Evolutionary conservation across 305 asterid genomes (phyloP).

Genomic region (Fraxinus velutina): DNA sequence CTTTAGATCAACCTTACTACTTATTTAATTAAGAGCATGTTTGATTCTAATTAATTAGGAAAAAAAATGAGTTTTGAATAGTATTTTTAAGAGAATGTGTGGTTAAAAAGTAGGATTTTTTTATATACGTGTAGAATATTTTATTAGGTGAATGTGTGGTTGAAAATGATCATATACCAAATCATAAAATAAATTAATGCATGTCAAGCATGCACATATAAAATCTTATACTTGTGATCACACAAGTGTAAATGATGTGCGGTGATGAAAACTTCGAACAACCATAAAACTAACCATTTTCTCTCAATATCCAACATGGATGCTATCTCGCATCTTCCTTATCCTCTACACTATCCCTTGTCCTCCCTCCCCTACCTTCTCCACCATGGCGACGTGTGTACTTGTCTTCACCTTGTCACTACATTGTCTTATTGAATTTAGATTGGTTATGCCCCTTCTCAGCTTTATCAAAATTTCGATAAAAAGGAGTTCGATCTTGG

Average conservation of each 20-base stretch:
- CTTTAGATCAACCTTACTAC: too few species aligned
- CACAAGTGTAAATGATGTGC: not conserved
- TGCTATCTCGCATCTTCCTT: constrained; percentile 49
- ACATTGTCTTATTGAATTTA: constrained; percentile 18
- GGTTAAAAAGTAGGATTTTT: too few species aligned
- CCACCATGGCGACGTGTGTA: constrained; percentile 68
- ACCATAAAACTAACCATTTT: not conserved
- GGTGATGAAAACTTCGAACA: not conserved
- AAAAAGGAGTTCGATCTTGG: not conserved
- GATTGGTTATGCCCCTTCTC: not conserved
- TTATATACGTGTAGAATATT: too few species aligned
- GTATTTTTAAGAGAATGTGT: too few species aligned
- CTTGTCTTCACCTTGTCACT: constrained; percentile 5
- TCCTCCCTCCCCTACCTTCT: constrained; percentile 14
- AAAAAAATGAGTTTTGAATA: too few species aligned
- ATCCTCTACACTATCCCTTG: constrained; percentile 21
- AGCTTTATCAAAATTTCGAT: too few species aligned
- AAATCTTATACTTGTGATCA: not conserved
- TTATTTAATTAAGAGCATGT: too few species aligned
- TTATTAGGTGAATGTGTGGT: too few species aligned
- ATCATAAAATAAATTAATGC: too few species aligned
- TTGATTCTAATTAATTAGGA: too few species aligned
- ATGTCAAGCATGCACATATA: too few species aligned
- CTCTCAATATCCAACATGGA: constrained; percentile 27
- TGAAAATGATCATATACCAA: too few species aligned